Percentiles rank a stretch among this genome's conserved stretches.
phyloP scores from a whole-genome alignment of 345 rosid species.

The Fremontodendron californicum region DNA sequence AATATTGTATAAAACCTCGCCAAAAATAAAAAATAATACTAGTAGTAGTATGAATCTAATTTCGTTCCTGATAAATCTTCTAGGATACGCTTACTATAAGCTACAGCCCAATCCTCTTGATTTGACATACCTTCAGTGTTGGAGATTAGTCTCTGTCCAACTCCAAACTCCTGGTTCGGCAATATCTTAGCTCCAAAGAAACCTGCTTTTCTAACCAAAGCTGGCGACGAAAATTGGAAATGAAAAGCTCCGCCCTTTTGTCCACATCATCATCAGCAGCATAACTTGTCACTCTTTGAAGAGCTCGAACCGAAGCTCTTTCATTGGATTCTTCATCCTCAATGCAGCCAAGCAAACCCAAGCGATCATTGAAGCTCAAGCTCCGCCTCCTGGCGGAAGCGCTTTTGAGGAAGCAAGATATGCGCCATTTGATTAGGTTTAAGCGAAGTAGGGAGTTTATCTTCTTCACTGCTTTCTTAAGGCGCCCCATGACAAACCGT shows the following conservation, averaged over 20 bases:
- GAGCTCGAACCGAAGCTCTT: constrained; percentile 15
- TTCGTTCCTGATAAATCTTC: not conserved
- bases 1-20: not conserved
- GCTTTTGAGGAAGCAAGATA: constrained; percentile 10
- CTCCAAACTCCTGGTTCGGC: constrained; percentile 20
- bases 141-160: constrained; percentile 4
- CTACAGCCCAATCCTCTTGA: not conserved
- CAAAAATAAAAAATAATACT: not conserved
- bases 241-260: constrained; percentile 37
- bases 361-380: constrained; percentile 33
- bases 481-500: constrained; percentile 7
- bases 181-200: constrained; percentile 35
- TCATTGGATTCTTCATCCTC: constrained; percentile 14
- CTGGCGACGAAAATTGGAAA: constrained; percentile 38
- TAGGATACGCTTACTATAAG: not conserved
- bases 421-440: constrained; percentile 20
- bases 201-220: constrained; percentile 38
- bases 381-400: not conserved
- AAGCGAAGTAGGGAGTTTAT: constrained; percentile 18
- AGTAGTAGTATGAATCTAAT: not conserved
- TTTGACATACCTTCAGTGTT: not conserved
- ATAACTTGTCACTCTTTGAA: constrained; percentile 35
- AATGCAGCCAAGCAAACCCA: constrained; percentile 24
- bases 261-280: constrained; percentile 34
- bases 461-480: constrained; percentile 32